Evolutionary conservation across 2,329 filamentous ascomycete genomes (phyloP), one percentile per base, ranked within the genome.

Genomic region (Xylaria sp.): DNA sequence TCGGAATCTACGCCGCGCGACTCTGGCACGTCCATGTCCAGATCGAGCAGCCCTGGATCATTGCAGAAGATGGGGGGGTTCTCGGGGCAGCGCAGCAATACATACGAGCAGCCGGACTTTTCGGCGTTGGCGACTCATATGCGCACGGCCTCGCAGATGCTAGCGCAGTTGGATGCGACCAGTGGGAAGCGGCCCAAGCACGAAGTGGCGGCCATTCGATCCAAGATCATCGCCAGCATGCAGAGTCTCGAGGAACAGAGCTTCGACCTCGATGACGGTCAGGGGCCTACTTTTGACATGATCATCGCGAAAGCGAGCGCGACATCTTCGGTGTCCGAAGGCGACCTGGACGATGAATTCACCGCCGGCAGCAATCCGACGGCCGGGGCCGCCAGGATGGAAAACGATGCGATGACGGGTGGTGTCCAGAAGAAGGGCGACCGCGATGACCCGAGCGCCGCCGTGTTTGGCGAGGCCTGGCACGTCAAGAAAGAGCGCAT

Each of bases 201-300:
- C 34, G 93, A 96, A 79, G 93, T 96, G 4, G 93, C 92, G 20
- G 91, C 92, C 8, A 96, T 96, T 78, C 87, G 93, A 73, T 90
- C 92, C 46, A 94, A 93, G 80, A 96, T 96, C 71, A 96, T 96
- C 74, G 93, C 93, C 2, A 95, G 92, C 78, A 96, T 96, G 93
- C 93, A 96, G 78, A 93, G 87, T 72, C 81, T 96, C 9, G 93
- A 96, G 78, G 93, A 96, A 78, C 91, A 95, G 78, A 94, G 90
- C 77, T 96, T 96, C 74, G 89, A 93, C 58, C 81, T 88, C 2
- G 91, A 94, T 70, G 91, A 94, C 58, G 83, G 83, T n/a, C 86
- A 89, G 67, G 86, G 88, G 0, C 91, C 92, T 20, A 94, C 90
- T 0, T 95, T 96, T 72, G 93, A 95, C 73, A 89, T 88, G 65